These are phyloP conservation scores for Dioscorea zingiberensis DNA, from an alignment of 106 monocot genomes.

Conservation along the genomic window DNA sequence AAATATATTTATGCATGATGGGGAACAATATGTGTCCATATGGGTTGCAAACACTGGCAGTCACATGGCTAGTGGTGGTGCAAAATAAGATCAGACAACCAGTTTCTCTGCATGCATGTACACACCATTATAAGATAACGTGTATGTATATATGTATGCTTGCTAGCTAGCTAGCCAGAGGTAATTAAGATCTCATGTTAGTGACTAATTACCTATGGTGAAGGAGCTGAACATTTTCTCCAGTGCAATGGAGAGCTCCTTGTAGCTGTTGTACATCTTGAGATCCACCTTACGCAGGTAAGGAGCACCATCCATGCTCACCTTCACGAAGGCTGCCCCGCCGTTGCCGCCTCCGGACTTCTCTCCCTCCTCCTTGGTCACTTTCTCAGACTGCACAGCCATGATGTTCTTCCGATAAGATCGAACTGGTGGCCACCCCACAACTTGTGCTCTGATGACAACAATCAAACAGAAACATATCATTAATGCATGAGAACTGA, in stretches of 20 bases:
- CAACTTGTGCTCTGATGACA: conserved; percentile 56
- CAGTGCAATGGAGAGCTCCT: conserved; percentile 54
- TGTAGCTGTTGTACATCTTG: conserved; percentile 63
- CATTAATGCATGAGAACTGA: no score
- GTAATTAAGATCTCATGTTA: no score
- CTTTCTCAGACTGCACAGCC: conserved; percentile 32
- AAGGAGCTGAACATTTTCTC: conserved; percentile 74
- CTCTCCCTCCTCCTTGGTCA: conserved; percentile 10
- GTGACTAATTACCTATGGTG: conserved; percentile 19
- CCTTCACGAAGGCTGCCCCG: conserved; percentile 49
- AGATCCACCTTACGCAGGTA: conserved; percentile 81
- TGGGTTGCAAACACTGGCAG: conserved; percentile 1
- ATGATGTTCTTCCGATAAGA: conserved; percentile 70
- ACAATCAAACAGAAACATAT: no score
- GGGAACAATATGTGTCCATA: neutral
- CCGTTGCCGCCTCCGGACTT: conserved; percentile 9
- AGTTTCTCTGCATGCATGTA: no score
- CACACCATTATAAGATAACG: neutral
- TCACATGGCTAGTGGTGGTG: neutral
- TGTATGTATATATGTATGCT: no score
- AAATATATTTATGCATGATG: neutral
- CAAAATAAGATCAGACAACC: no score
- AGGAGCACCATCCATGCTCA: conserved; percentile 85
- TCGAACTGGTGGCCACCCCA: conserved; percentile 78
- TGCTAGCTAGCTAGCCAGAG: no score